These are phyloP conservation scores for Boletus sp. DNA, from an alignment of 768 basidiomycete species.

Conservation along the genomic window DNA sequence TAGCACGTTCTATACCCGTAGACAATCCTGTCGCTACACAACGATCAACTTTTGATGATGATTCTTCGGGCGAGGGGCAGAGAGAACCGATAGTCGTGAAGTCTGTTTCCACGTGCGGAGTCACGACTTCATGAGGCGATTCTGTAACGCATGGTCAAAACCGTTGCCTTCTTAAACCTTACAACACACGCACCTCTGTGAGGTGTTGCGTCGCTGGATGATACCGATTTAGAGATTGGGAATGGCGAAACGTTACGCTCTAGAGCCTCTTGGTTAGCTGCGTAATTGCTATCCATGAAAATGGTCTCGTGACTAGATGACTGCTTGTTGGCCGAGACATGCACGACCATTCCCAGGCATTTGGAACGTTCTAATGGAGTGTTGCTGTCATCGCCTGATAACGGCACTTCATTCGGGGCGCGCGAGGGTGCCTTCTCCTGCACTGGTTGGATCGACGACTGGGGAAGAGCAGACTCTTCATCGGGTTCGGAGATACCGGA, in stretches of 20 bases:
- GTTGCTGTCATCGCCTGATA: constrained; percentile 6
- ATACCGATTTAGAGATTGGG: constrained; percentile 4
- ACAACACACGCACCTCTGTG: constrained; percentile 16
- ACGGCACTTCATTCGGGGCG: constrained; percentile 12
- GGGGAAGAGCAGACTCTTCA: constrained; percentile 17
- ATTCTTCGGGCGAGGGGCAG: constrained; percentile 4
- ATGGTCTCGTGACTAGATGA: constrained; percentile 23
- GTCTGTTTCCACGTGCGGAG: constrained; percentile 12
- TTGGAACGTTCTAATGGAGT: constrained; percentile 18
- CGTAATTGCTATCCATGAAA: constrained; percentile 19
- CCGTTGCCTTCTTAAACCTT: not conserved
- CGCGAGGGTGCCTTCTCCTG: constrained; percentile 34
- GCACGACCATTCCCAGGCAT: constrained; percentile 16
- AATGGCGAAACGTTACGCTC: constrained; percentile 14
- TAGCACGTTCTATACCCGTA: constrained; percentile 8
- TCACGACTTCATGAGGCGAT: constrained; percentile 5
- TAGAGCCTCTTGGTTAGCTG: constrained; percentile 9
- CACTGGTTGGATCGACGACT: constrained; percentile 25
- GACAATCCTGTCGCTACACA: constrained; percentile 1
- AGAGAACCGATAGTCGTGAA: constrained; percentile 3
- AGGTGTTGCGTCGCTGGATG: constrained; percentile 5
- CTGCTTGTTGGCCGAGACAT: constrained; percentile 13
- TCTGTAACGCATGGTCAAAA: constrained; percentile 18
- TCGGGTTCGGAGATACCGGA: constrained; percentile 28
- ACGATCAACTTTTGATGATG: constrained; percentile 3